Base-by-base conservation (phyloP, 1,284 basidiomycete genomes). In the Trichosporon ovoides region DNA sequence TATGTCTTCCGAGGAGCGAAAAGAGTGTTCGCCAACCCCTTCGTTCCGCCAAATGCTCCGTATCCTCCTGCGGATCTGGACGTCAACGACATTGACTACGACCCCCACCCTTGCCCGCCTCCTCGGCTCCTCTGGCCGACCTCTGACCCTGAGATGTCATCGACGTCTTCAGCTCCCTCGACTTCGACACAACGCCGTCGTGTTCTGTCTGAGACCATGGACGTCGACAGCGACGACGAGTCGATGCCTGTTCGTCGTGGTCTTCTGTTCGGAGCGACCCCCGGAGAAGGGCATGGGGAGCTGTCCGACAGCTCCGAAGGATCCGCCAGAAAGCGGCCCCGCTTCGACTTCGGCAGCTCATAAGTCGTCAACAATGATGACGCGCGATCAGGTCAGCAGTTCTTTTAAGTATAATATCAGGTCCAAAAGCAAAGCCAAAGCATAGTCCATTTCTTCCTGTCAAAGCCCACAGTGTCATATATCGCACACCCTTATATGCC, bases 1-100 rank as follows among this genome's bases (percentile, higher is more conserved):
- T 76, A 76, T 40, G 71, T 76, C 13, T 76, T 76, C 62, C 63
- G 74, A 46, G 74, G 74, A 12, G 61, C 72, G 10, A 76, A 76
- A 50, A 71, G 71, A 52, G 64, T 71, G 1, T 76, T 72, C 56
- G 69, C 70, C 43, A 76, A 76, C 60, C 74, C 74, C 14, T 69
- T 74, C 56, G 59, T 66, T 12, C 62, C 57, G 2, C 63, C 67
- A 13, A 20, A 49, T 16, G 50, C 62, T 11, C 59, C 61, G 6
- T 68, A 71, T 46, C 64, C 67, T 0, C 58, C 60, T 14, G 60
- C 72, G 2, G 58, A 68, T 2, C 63, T 76, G 3, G 57, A 66
- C 40, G 63, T 65, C 1, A 61, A 65, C 12, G 66, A 76, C 50
- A 65, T 66, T 10, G 71, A 73, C 5, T 76, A 62, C 52, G 74